These are phyloP conservation scores for Amphicarpaea edgeworthii DNA, from an alignment of 306 rosid species.

Conservation along the genomic window DNA sequence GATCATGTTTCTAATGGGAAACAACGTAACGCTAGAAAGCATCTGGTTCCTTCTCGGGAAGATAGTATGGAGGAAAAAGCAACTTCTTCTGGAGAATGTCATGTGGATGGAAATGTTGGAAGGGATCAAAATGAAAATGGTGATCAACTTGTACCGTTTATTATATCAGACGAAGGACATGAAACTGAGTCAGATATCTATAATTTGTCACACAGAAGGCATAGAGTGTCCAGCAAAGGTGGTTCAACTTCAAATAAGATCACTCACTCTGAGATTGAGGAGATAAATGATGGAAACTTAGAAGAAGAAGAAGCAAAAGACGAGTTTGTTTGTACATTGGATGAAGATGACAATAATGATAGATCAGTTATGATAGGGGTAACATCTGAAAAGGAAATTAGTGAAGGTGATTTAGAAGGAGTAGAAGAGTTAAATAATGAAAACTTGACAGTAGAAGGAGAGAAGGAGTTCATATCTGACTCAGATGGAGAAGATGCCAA, in stretches of 20 bases:
- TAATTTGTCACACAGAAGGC: slow-evolving; percentile 50
- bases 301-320: slow-evolving; percentile 43
- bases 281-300: slow-evolving; percentile 41
- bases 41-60: slow-evolving; percentile 31
- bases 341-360: slow-evolving; percentile 43
- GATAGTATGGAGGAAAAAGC: slow-evolving; percentile 42
- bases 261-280: slow-evolving; percentile 56
- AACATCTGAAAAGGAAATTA: slow-evolving; percentile 44
- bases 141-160: slow-evolving; percentile 48
- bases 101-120: slow-evolving; percentile 44
- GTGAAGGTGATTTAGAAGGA: slow-evolving; percentile 39
- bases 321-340: slow-evolving; percentile 10
- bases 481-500: slow-evolving; percentile 44
- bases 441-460: slow-evolving; percentile 33
- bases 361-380: slow-evolving; percentile 41
- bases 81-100: slow-evolving; percentile 55
- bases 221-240: slow-evolving; percentile 51
- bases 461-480: slow-evolving; percentile 18
- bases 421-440: slow-evolving; percentile 19
- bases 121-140: slow-evolving; percentile 42
- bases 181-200: slow-evolving; percentile 50
- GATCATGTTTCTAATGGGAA: slow-evolving; percentile 46
- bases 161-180: slow-evolving; percentile 54
- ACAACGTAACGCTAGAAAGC: slow-evolving; percentile 39
- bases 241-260: slow-evolving; percentile 48